These are phyloP conservation scores for Petunia hybrid DNA, from an alignment of 305 asterid species.

Conservation along the genomic window DNA sequence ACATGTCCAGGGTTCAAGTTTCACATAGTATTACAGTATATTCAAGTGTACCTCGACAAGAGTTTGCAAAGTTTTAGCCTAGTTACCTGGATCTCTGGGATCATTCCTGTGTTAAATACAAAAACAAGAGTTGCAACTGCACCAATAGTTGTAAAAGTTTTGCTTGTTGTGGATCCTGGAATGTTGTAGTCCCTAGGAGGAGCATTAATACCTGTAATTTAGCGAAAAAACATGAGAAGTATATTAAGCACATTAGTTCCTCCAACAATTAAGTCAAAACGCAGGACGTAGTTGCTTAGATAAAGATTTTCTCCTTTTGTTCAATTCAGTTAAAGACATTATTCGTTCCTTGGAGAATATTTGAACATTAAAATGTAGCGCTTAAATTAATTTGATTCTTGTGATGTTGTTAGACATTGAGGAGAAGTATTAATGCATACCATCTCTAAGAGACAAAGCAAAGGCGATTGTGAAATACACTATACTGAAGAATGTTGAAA, in stretches of 20 bases:
- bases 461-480: slow-evolving; percentile 72
- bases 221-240: background rate
- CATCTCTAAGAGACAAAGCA: slow-evolving; percentile 72
- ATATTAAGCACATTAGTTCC: no score
- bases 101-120: slow-evolving; percentile 96
- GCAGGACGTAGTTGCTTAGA: no score
- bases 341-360: background rate
- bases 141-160: slow-evolving; percentile 72
- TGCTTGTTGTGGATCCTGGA: slow-evolving; percentile 55
- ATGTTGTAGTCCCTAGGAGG: slow-evolving; percentile 77
- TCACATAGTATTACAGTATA: no score
- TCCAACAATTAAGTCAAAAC: no score
- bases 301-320: no score
- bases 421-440: slow-evolving; percentile 42
- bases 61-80: background rate
- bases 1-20: no score
- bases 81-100: slow-evolving; percentile 90
- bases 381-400: background rate
- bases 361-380: background rate
- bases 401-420: background rate
- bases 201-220: slow-evolving; percentile 61
- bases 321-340: no score
- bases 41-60: background rate
- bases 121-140: slow-evolving; percentile 85
- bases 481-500: slow-evolving; percentile 78